Evolutionary conservation across 805 yeast species (phyloP), one percentile per base, ranked within the genome.

Genomic region (Saccharomycopsis sp.): DNA sequence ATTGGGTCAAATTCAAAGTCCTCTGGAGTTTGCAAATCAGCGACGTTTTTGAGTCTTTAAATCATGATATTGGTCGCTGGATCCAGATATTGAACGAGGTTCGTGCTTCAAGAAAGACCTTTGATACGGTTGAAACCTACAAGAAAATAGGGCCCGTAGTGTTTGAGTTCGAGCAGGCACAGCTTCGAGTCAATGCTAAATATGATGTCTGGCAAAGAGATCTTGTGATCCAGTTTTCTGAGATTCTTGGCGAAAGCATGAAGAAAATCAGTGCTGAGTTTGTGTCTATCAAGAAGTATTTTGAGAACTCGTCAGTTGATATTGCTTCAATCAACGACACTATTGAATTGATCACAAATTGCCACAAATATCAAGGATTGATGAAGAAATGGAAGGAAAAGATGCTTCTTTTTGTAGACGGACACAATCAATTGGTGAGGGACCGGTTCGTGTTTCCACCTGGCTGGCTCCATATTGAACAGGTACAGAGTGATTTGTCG

Each of bases 391-490:
- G 74, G 70, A 63, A 61, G 5, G 41, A 42, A 8, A 29, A 55
- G 1, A 57, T 75, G 2, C 52, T 54, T 1, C 35, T 64, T 1
- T 68, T 70, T 53, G 64, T 69, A 42, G 49, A 63, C 1, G 76
- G 78, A 3, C 86, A 83, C 58, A 64, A 65, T 2, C 59, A 74
- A 1, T 65, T 84, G 7, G 60, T 72, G 1, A 74, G 76, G 29
- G 71, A 75, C n/a, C 70, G 85, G 51, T 78, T 70, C 60, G 73
- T 73, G 22, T 77, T 82, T 54, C 80, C 85, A 0, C 41, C 70
- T 0, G 77, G 78, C 29, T 86, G 91, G 86, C 61, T 84, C 0
- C 81, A 73, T 66, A 73, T 73, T 53, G 94, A 87, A 47, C 96
- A 89, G 63, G 58, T 89, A 0, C 82, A 80, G 14, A 74, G 73